A percentile compares a stretch with the other conserved stretches of the same genome.
Conservation (phyloP, 108 stramenopile genomes). For the Schizochytrium sp. region DNA sequence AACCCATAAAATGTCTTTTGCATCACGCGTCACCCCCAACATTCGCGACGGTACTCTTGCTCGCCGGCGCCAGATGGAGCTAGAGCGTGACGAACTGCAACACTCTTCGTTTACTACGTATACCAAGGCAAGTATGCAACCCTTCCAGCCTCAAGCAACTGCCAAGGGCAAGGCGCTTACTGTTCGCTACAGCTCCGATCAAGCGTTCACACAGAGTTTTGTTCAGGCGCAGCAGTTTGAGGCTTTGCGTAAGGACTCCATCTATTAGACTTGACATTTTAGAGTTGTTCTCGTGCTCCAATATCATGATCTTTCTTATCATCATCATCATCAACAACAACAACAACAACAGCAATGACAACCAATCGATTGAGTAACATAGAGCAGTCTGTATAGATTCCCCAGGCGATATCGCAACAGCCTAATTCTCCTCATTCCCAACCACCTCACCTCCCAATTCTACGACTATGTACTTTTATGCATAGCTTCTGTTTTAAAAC, state of each 20-base stretch:
- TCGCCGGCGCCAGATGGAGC: neutral
- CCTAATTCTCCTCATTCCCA: too few species aligned
- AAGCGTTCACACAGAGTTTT: constrained; percentile 40
- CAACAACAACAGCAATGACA: too few species aligned
- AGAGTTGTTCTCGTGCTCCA: too few species aligned
- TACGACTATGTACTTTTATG: too few species aligned
- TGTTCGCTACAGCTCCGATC: neutral
- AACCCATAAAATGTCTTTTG: neutral
- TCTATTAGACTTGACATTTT: too few species aligned
- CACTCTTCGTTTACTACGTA: neutral
- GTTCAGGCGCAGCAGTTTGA: constrained; percentile 39
- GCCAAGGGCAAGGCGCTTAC: neutral
- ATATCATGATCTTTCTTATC: too few species aligned
- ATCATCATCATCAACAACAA: too few species aligned
- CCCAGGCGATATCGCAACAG: too few species aligned
- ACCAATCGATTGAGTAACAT: too few species aligned
- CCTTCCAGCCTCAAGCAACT: constrained; percentile 34
- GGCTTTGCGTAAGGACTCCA: neutral
- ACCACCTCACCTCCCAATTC: too few species aligned
- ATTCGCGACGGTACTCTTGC: neutral
- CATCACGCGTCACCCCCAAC: neutral
- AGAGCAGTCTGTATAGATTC: too few species aligned
- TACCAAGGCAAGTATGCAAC: neutral
- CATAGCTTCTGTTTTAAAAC: too few species aligned
- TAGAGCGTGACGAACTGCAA: neutral